These are phyloP conservation scores for Citrullus colocynthis DNA, from an alignment of 306 rosid species.

Conservation along the genomic window DNA sequence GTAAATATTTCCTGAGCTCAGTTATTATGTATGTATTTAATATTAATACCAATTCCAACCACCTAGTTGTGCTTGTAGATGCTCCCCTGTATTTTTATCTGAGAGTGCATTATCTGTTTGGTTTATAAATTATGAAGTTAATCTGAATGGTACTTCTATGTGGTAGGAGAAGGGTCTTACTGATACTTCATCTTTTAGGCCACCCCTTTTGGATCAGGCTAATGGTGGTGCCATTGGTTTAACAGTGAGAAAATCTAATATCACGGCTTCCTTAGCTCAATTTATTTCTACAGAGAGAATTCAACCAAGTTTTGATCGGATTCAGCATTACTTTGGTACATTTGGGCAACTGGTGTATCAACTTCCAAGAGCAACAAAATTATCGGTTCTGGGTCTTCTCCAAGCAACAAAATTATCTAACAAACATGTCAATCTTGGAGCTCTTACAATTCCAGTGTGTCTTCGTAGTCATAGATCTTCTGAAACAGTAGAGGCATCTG, in stretches of 20 bases:
- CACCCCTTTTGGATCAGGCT: constrained; percentile 57
- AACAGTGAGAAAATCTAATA: constrained; percentile 53
- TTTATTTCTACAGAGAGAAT: constrained; percentile 36
- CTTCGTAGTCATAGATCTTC: constrained; percentile 10
- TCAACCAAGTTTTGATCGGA: constrained; percentile 21
- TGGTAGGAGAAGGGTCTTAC: constrained; percentile 64
- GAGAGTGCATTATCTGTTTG: background rate
- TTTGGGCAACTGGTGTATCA: constrained; percentile 61
- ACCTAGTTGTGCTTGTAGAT: background rate
- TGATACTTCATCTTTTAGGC: constrained; percentile 52
- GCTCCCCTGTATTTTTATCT: background rate
- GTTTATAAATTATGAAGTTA: background rate
- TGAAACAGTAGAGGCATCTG: constrained; percentile 28
- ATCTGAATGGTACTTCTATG: background rate
- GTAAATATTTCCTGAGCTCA: background rate
- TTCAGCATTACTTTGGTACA: constrained; percentile 38
- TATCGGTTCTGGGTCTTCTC: constrained; percentile 58
- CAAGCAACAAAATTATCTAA: constrained; percentile 30
- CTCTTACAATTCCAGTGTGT: constrained; percentile 37
- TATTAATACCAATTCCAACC: background rate
- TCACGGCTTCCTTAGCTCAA: constrained; percentile 75
- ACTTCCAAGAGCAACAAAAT: constrained; percentile 49
- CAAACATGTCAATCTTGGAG: constrained; percentile 26
- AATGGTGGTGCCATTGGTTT: constrained; percentile 64
- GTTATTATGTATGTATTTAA: background rate